Base-by-base conservation (phyloP, 495 filamentous ascomycete genomes). In the Trichoderma erinaceum region DNA sequence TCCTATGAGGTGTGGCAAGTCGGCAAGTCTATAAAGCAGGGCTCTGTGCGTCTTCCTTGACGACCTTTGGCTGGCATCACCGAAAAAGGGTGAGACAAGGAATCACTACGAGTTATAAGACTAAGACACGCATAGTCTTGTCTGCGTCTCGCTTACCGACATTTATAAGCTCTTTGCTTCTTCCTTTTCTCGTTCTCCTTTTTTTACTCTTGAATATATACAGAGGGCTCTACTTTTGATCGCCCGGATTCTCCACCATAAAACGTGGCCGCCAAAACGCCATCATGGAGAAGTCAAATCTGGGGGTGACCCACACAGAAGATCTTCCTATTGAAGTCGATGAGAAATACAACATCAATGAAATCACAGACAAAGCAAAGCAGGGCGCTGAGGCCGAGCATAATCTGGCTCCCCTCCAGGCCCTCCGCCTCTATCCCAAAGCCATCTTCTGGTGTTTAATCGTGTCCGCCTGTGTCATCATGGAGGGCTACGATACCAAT, bases 381-480 rank as follows among this genome's bases (percentile, higher is more conserved):
- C 73, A 76, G n/a, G 78, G 76, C 61, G 77, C 78, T 70, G 70
- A 74, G 65, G 38, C 67, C 27, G 78, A 80, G 69, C 79, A 82
- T 73, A 71, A 72, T 38, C 79, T 81, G 79, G 75, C 72, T 67
- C 78, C 81, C 69, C 68, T 78, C 18, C 29, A 81, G 72, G 79
- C 79, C 70, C 73, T 82, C 68, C 75, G 73, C 70, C 75, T 77
- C 65, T 81, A 82, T 72, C 78, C 78, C 43, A 73, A 73, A 70
- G 79, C 79, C 69, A 76, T 72, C 64, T 81, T 73, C 67, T 83
- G 80, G 80, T 78, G 80, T 50, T 78, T 83, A 63, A 71, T 82
- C 68, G 78, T 82, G 74, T 82, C 78, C 29, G 50, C 44, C 65
- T 63, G 65, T 25, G 65, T 71, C 63, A 66, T 67, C 44, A 67